Percentiles rank a stretch among this genome's conserved stretches.
Conservation (phyloP, 1,139 yeast species). For the Taphrina confusa region DNA sequence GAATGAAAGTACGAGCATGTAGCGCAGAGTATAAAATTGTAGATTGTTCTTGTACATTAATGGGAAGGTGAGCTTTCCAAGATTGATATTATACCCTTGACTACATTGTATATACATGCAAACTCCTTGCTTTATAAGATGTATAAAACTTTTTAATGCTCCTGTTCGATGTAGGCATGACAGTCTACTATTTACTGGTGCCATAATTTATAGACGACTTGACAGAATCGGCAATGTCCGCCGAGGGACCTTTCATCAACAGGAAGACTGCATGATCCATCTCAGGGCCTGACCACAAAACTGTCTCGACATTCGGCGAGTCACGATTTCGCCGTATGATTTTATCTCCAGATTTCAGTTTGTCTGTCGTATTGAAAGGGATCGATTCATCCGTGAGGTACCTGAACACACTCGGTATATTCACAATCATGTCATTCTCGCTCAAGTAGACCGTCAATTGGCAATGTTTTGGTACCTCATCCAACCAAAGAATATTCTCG, state of each 20-base stretch:
- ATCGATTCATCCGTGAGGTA: conserved; percentile 20
- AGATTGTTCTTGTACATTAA: too few relatives aligned
- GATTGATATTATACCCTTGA: too few relatives aligned
- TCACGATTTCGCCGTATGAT: neutral
- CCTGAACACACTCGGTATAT: conserved; percentile 27
- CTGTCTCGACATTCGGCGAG: conserved; percentile 7
- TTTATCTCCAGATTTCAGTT: conserved; percentile 15
- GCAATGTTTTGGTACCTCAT: conserved; percentile 24
- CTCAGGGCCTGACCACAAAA: conserved; percentile 28
- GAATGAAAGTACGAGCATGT: neutral
- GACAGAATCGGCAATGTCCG: conserved; percentile 1
- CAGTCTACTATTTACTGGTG: too few relatives aligned
- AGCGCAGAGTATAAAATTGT: neutral
- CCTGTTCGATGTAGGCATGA: too few relatives aligned
- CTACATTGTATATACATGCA: too few relatives aligned
- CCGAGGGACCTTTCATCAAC: conserved; percentile 10
- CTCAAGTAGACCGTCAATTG: conserved; percentile 24
- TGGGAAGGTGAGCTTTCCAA: too few relatives aligned
- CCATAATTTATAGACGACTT: too few relatives aligned
- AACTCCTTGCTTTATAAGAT: neutral
- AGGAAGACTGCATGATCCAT: conserved; percentile 32
- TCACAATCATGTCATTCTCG: conserved; percentile 35
- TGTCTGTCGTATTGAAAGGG: neutral
- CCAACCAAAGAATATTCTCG: conserved; percentile 33
- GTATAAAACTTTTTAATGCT: neutral